Conservation (phyloP, 2,329 filamentous ascomycete species). For the Cladosporium sp. region DNA sequence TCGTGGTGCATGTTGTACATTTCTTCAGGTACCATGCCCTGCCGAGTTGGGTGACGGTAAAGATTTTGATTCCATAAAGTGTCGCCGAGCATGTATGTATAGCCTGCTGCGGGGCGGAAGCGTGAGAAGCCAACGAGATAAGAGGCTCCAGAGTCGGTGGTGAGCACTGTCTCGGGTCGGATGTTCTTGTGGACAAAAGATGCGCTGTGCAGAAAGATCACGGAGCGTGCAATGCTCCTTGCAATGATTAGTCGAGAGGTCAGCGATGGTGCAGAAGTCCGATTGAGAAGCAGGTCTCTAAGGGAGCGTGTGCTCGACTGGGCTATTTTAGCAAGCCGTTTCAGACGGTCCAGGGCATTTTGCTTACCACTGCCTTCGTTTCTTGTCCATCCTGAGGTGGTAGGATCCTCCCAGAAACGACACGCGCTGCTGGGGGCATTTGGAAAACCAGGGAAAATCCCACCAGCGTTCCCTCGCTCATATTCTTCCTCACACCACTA, state of each 20-base stretch:
- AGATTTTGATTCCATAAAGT: constrained; percentile 39
- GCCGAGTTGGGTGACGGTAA: constrained; percentile 46
- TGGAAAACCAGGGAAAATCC: neutral
- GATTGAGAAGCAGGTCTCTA: constrained; percentile 29
- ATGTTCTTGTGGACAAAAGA: constrained; percentile 45
- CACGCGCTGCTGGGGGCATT: neutral
- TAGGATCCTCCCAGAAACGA: neutral
- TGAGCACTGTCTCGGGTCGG: constrained; percentile 37
- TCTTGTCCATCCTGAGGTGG: neutral
- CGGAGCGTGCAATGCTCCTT: constrained; percentile 8
- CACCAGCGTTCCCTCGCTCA: neutral
- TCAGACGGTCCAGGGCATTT: neutral
- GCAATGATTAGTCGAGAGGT: neutral
- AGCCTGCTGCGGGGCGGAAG: constrained; percentile 32
- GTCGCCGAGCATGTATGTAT: constrained; percentile 34
- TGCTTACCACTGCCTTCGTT: neutral
- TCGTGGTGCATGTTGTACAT: constrained; percentile 49
- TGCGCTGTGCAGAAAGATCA: constrained; percentile 35
- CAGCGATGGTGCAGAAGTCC: neutral
- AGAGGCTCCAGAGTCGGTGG: constrained; percentile 23
- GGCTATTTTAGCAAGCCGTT: neutral
- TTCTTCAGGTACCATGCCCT: constrained; percentile 36
- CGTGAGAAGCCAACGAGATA: constrained; percentile 44
- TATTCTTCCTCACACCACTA: neutral
- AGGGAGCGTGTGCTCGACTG: constrained; percentile 14